phyloP scores from a whole-genome alignment of 352 stramenopile genomes.

The Lagenidium giganteum region DNA sequence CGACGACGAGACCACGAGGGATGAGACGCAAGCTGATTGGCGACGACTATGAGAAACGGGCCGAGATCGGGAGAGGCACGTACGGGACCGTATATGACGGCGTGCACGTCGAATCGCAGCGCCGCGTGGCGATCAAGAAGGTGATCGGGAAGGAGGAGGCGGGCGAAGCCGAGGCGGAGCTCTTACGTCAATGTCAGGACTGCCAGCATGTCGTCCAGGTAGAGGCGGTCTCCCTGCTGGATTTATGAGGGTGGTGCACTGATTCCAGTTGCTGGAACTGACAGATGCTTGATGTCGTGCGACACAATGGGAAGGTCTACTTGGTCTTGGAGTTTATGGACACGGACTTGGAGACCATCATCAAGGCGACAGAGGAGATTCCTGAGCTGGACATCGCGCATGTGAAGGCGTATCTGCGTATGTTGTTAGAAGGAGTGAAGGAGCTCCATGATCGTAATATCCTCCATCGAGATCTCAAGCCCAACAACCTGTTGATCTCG shows the following conservation, averaged over 20 bases:
- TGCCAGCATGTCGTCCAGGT: constrained; percentile 59
- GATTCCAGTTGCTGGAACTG: not conserved
- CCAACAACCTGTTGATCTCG: constrained; percentile 73
- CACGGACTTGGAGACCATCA: constrained; percentile 61
- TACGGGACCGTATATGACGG: constrained; percentile 76
- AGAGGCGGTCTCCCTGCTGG: not conserved
- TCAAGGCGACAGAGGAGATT: constrained; percentile 31
- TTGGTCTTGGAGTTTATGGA: constrained; percentile 79
- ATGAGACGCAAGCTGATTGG: constrained; percentile 44
- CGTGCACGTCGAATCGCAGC: constrained; percentile 21
- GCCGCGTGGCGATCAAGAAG: constrained; percentile 77
- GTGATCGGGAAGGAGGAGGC: constrained; percentile 32
- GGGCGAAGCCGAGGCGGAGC: constrained; percentile 39
- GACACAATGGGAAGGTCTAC: constrained; percentile 58
- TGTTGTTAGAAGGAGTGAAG: constrained; percentile 54
- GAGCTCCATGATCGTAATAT: constrained; percentile 55
- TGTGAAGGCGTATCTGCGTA: constrained; percentile 65
- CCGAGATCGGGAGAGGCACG: constrained; percentile 75
- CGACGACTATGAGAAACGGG: constrained; percentile 54
- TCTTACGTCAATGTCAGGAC: constrained; percentile 42
- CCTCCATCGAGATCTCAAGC: constrained; percentile 77
- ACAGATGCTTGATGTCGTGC: constrained; percentile 55
- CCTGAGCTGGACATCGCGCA: constrained; percentile 37
- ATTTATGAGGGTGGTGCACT: constrained; percentile 4
- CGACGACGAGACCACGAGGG: constrained; percentile 14